phyloP scores from a whole-genome alignment of 73 alveolate genomes.

The Breviolum minutum region DNA sequence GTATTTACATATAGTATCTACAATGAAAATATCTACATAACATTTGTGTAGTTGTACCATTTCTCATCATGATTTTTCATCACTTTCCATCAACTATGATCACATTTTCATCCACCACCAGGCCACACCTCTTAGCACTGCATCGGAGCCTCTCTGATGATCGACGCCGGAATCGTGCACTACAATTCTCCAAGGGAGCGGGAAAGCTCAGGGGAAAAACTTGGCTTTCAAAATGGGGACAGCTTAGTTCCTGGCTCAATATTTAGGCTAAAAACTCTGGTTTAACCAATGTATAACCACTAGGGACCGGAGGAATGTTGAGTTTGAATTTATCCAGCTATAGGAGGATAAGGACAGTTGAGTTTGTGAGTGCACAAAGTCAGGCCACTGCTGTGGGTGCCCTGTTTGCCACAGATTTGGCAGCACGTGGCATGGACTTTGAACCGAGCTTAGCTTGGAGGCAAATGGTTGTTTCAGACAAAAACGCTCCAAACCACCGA shows the following conservation, averaged over 20 bases:
- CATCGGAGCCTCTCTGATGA: conserved; percentile 86
- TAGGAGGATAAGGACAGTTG: not conserved
- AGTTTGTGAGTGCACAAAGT: not conserved
- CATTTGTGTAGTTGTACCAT: too few relatives aligned
- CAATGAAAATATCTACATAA: too few relatives aligned
- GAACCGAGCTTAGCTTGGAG: not conserved
- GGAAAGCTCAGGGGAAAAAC: not conserved
- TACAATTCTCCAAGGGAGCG: conserved; percentile 66
- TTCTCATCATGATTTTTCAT: not conserved
- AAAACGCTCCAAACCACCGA: too few relatives aligned
- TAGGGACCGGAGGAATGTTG: not conserved
- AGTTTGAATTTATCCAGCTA: too few relatives aligned
- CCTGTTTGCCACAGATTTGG: conserved; percentile 81
- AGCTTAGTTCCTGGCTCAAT: not conserved
- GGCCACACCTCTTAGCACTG: conserved; percentile 81
- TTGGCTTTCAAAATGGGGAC: too few relatives aligned
- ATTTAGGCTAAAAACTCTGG: not conserved
- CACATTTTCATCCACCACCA: not conserved
- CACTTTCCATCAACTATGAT: too few relatives aligned
- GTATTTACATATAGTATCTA: too few relatives aligned
- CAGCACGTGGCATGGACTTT: conserved; percentile 82
- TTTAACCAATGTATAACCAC: not conserved
- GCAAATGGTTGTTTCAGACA: not conserved
- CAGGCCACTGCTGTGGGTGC: conserved; percentile 70
- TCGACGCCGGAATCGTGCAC: conserved; percentile 65